A percentile compares a stretch with the other conserved stretches of the same genome.
phyloP scores from a whole-genome alignment of 192 early-diverging fungal genomes.

The Phycomyces blakesleeanus region DNA sequence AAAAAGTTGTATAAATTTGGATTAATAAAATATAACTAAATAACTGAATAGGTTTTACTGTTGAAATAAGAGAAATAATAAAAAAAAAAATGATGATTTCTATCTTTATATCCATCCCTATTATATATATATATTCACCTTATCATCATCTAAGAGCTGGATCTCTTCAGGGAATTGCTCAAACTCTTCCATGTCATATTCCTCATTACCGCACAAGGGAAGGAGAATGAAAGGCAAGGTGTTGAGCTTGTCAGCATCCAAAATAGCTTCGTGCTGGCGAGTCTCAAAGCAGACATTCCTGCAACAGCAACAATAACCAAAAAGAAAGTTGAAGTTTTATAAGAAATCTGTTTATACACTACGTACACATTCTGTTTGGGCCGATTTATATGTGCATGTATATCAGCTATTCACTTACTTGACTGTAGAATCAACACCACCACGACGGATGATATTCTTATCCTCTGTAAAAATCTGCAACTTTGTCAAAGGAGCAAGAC shows the following conservation, averaged over 20 bases:
- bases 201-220: slow-evolving; percentile 88
- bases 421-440: slow-evolving; percentile 79
- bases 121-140: slow-evolving; percentile 37
- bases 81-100: too few species aligned
- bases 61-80: too few species aligned
- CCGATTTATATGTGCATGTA: too few species aligned
- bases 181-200: slow-evolving; percentile 92
- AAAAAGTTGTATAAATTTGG: too few species aligned
- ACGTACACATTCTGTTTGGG: too few species aligned
- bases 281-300: slow-evolving; percentile 81
- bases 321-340: not conserved
- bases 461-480: slow-evolving; percentile 86
- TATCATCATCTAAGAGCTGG: slow-evolving; percentile 76
- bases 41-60: too few species aligned
- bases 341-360: too few species aligned
- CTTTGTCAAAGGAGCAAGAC: slow-evolving; percentile 73
- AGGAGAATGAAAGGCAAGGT: slow-evolving; percentile 84
- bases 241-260: slow-evolving; percentile 71
- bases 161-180: slow-evolving; percentile 92
- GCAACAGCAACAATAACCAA: not conserved
- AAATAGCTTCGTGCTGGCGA: slow-evolving; percentile 58
- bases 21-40: too few species aligned
- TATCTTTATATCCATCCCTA: not conserved
- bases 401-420: too few species aligned
- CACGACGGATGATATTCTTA: slow-evolving; percentile 78